phyloP scores from a whole-genome alignment of 1,284 basidiomycete genomes.

The Malassezia globosa region DNA sequence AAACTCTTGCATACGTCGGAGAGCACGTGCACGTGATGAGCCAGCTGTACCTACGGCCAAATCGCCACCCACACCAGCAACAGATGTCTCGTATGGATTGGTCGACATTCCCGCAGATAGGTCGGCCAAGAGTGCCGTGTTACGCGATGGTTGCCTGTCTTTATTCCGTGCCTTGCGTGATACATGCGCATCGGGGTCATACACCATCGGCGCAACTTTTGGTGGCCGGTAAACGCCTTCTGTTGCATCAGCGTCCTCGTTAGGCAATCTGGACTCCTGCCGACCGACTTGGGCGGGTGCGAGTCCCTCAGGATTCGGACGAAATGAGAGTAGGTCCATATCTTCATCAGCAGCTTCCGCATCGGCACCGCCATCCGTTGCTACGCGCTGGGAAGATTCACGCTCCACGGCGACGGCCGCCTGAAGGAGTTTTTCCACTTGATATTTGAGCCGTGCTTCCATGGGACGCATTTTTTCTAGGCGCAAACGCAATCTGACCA shows the following conservation, averaged over 20 bases:
- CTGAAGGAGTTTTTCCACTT: constrained; percentile 67
- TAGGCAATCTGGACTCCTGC: background rate
- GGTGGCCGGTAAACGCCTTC: constrained; percentile 75
- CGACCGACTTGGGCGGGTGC: background rate
- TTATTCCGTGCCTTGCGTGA: constrained; percentile 44
- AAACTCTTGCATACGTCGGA: constrained; percentile 74
- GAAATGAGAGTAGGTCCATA: constrained; percentile 66
- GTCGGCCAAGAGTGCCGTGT: constrained; percentile 38
- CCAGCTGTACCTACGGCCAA: constrained; percentile 22
- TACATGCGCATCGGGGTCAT: constrained; percentile 56
- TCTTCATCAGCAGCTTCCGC: constrained; percentile 49
- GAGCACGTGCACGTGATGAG: constrained; percentile 60
- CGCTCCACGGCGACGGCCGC: constrained; percentile 24
- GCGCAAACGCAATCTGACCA: constrained; percentile 32
- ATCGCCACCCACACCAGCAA: constrained; percentile 35
- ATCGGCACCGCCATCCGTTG: constrained; percentile 52
- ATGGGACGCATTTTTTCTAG: constrained; percentile 53
- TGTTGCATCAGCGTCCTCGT: background rate
- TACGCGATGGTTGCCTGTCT: constrained; percentile 20
- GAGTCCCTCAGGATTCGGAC: constrained; percentile 60
- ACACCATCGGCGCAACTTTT: constrained; percentile 80
- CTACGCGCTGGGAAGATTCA: constrained; percentile 9
- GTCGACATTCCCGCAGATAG: constrained; percentile 38
- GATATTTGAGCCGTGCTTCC: constrained; percentile 79
- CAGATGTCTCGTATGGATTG: constrained; percentile 40